Conservation (phyloP, 2,329 filamentous ascomycete genomes). For the Beauveria australis region DNA sequence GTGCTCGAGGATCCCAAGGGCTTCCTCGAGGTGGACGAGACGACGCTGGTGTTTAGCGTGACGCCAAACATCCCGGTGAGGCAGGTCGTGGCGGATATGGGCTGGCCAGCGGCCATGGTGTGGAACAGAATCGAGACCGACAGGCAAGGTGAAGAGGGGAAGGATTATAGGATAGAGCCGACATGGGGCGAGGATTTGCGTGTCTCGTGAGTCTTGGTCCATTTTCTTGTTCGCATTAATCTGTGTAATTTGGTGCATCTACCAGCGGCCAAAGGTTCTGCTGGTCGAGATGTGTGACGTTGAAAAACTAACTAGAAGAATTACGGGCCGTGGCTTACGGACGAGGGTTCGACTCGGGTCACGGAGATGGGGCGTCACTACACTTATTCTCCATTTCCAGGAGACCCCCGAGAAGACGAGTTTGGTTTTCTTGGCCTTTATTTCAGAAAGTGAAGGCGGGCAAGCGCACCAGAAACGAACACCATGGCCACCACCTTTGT, state of each 20-base stretch:
- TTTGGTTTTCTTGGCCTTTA: neutral
- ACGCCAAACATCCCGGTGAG: constrained; percentile 15
- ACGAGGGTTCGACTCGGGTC: neutral
- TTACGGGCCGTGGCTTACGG: neutral
- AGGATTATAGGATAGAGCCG: neutral
- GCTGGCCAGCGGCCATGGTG: constrained; percentile 16
- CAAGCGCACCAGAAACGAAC: neutral
- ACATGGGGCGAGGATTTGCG: neutral
- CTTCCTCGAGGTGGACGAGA: constrained; percentile 15
- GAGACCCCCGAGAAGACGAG: neutral
- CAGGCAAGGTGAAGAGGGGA: neutral
- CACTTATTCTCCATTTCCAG: neutral
- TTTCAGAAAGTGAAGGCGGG: neutral
- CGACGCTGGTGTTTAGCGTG: constrained; percentile 14
- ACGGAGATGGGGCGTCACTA: neutral
- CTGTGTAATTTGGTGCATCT: too few species aligned
- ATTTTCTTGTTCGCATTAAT: neutral
- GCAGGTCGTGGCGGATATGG: constrained; percentile 16
- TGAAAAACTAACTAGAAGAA: neutral
- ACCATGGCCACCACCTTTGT: neutral
- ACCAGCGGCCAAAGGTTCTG: too few species aligned
- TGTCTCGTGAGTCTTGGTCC: neutral
- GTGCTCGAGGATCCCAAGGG: constrained; percentile 13
- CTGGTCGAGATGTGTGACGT: too few species aligned
- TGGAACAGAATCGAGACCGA: constrained; percentile 11